Base-by-base conservation (phyloP, 129 eudicot genomes). In the Chrysanthemum seticuspe region DNA sequence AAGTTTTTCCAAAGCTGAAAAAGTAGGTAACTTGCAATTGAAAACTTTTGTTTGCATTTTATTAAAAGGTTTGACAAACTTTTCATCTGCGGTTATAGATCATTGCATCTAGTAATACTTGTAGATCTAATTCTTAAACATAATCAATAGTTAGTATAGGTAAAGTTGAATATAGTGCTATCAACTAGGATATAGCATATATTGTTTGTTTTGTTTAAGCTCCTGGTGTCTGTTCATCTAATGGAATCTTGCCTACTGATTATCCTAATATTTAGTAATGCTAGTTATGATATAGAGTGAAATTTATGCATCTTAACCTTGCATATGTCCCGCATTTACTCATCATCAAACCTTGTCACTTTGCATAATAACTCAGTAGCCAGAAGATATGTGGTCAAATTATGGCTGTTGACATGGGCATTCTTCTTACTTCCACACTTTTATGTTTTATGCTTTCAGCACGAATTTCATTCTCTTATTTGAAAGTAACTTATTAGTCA, bases 301-400 rank as follows among this genome's bases (percentile, higher is more conserved):
- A 6, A 31, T 54, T 70, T 70, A 29, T 70, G 63, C 29, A 70
- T 9, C 47, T 40, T 7, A 40, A 40, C 47, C 47, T 15, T 70
- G 62, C 52, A 51, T 27, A 54, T 31, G 10, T 25, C 25, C 23
- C 9, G 23, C 61, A 50, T 50, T 68, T 44, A 68, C 72, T 19
- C 73, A 6, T 68, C 60, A 68, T 68, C 25, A 51, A 27, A 16
- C 45, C 62, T 47, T 49, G 59, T 73, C 21, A 73, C 70, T 50
- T 27, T 57, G 56, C 59, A 16, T 72, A 48, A 49, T 47, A 40
- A 54, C 27, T 40, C 48, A 40, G 67, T 45, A 19, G 34, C 49
- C 62, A 13, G 48, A 68, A 68, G 60, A 51, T 12, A 9, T 51
- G 40, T 15, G 55, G 18, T 36, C 47, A 71, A 56, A 36, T 71